Evolutionary conservation across 2,329 filamentous ascomycete species (phyloP), one percentile per base, ranked within the genome.

Genomic region (Pyrenochaeta sp.): DNA sequence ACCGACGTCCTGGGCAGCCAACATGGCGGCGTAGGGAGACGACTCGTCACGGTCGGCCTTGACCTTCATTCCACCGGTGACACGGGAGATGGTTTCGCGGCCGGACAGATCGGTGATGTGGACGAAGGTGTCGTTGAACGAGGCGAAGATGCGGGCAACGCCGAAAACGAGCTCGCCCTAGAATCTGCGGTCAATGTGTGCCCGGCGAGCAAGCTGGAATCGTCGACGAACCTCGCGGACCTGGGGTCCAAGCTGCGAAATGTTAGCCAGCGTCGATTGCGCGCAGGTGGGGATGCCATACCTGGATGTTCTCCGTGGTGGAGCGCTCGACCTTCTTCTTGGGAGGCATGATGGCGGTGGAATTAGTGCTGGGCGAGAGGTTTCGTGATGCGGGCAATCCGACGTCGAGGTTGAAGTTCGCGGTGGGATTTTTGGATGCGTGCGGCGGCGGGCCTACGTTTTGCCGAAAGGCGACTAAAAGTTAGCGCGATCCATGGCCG

Each of bases 1-100:
- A 68, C 64, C 65, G 57, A 73, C 71, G 77, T 96, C 92, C 85
- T 99, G 94, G 64, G 94, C 94, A 81, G 94, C 94, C 89, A 99
- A 92, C 94, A 99, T 99, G 81, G 94, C 94, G 73, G 94, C 94
- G 85, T 99, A 99, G 72, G 94, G 94, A 67, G 94, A 97, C 72
- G 93, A 97, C 85, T 99, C 94, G 82, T 99, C 94, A 85, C 94
- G 93, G 76, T 99, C 68, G 44, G 68, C 68, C 63, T 99, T 99
- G 86, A 99, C 94, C 86, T 99, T 99, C 94, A 99, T 99, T 76
- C 95, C 95, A 83, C 95, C 94, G 72, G 95, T 99, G 68, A 99
- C 93, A 90, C 94, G 92, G 86, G 86, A 90, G 83, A 99, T 96
- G 81, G 95, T 99, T 89, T 99, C 94, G 81, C 94, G 94, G 82